Evolutionary conservation across 495 filamentous ascomycete genomes (phyloP), one percentile per base, ranked within the genome.

Genomic region (Xylaria scruposa): DNA sequence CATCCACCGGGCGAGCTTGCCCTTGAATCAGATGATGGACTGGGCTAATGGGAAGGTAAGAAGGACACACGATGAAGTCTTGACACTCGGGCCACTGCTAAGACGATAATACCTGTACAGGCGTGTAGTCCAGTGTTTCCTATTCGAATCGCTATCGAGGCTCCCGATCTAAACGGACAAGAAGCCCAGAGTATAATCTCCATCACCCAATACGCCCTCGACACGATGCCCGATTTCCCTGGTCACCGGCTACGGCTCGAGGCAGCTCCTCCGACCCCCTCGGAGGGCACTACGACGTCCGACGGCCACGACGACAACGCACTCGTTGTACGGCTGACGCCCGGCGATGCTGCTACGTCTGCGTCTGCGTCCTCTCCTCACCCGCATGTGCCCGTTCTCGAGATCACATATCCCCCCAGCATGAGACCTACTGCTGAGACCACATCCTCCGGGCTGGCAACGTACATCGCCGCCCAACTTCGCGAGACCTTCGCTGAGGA

Each of bases 11-110:
- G 94, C 96, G 2, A 87, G 89, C 47, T 83, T 99, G 75, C 96
- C 96, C 47, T 80, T 98, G 76, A 85, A 90, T 75, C 88, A 91
- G 70, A 99, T 99, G 96, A 88, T 91, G 62, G 89, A 92, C 68
- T 98, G 96, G 96, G 92, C 95, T 17, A 92, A 97, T 78, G 94
- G 96, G 56, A 95, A 92, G 89, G 95, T 96, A 31, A 31, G n/a
- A 81, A 69, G 85, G 31, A 60, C 31, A 26, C 31, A 26, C 49
- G 31, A 53, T n/a, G 12, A 9, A 17, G 33, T 29, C n/a, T 10
- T 21, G 31, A 40, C 33, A 44, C 36, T 4, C 10, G 17, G 3
- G 9, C 19, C 68, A 19, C 38, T 56, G 24, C 70, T 72, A 72
- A 72, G 21, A 44, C 26, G 3, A 1, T 33, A 6, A 1, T 33